Percentiles rank a stretch among this genome's conserved stretches.
These are phyloP conservation scores for Phaeodactylum tricornutum DNA, from an alignment of 108 stramenopile genomes.

Conservation along the genomic window DNA sequence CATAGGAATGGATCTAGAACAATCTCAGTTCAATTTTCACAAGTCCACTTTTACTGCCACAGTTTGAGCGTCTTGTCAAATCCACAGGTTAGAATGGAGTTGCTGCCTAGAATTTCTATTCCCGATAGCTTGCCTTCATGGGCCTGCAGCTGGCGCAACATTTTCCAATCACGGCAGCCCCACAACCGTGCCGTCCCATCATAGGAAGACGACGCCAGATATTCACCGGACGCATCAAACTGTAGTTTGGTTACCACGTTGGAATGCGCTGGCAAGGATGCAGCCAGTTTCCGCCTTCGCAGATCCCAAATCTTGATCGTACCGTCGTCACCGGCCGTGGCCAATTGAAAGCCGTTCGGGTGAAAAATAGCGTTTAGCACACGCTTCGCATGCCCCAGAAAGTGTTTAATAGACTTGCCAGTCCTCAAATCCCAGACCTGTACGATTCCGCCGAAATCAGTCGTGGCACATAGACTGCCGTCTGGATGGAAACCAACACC, in stretches of 20 bases:
- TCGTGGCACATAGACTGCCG: conserved; percentile 87
- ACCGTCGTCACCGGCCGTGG: conserved; percentile 87
- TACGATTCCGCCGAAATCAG: conserved; percentile 88
- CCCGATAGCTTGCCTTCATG: conserved; percentile 96
- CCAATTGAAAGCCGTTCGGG: conserved; percentile 90
- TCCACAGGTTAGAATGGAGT: conserved; percentile 66
- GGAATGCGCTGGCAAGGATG: conserved; percentile 92
- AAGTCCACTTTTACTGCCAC: conserved; percentile 40
- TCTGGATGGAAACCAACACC: conserved; percentile 94
- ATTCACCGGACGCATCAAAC: conserved; percentile 73
- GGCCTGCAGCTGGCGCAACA: conserved; percentile 72
- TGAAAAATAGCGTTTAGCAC: conserved; percentile 74
- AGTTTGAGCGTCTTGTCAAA: conserved; percentile 86
- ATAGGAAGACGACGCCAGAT: conserved; percentile 83
- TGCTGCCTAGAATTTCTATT: conserved; percentile 44
- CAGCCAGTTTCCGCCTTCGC: conserved; percentile 62
- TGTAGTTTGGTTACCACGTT: conserved; percentile 81
- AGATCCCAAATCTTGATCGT: conserved; percentile 91
- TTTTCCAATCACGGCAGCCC: conserved; percentile 83
- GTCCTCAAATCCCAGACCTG: conserved; percentile 96
- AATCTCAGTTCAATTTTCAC: not conserved
- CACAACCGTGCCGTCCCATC: conserved; percentile 90
- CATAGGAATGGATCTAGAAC: no score
- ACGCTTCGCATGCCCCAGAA: conserved; percentile 80
- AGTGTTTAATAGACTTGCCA: conserved; percentile 79